A percentile compares a stretch with the other conserved stretches of the same genome.
Evolutionary conservation across 192 early-diverging fungal genomes (phyloP).

Genomic region (Radiomyces spectabilis): DNA sequence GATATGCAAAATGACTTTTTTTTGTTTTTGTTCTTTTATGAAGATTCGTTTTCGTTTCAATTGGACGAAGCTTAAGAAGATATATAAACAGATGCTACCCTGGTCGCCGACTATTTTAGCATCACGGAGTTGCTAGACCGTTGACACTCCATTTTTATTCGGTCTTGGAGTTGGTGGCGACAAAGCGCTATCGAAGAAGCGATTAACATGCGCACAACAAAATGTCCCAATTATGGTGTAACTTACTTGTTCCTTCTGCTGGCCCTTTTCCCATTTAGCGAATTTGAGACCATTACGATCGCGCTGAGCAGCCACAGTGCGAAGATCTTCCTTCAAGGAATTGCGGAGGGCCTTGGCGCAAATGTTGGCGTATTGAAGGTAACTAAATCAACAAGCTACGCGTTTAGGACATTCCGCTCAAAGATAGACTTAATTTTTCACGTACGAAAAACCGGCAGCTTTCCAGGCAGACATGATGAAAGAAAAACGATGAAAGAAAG

Average conservation of each 20-base stretch:
- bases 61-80: background rate
- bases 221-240: too few species aligned
- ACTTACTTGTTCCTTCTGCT: slow-evolving; percentile 72
- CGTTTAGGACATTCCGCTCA: background rate
- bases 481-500: too few species aligned
- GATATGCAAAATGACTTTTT: too few species aligned
- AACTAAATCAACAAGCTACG: slow-evolving; percentile 43
- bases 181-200: too few species aligned
- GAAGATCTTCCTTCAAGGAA: slow-evolving; percentile 70
- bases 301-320: slow-evolving; percentile 57
- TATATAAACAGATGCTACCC: background rate
- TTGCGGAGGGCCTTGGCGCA: slow-evolving; percentile 74
- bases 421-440: background rate
- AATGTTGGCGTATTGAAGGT: slow-evolving; percentile 81
- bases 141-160: too few species aligned
- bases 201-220: too few species aligned
- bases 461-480: slow-evolving; percentile 46
- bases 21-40: background rate
- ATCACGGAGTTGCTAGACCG: too few species aligned
- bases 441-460: slow-evolving; percentile 42
- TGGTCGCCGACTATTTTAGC: too few species aligned
- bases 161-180: too few species aligned
- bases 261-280: slow-evolving; percentile 74
- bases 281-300: slow-evolving; percentile 70
- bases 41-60: background rate